Conservation (phyloP, 305 asterid genomes). For the Fraxinus greggii region DNA sequence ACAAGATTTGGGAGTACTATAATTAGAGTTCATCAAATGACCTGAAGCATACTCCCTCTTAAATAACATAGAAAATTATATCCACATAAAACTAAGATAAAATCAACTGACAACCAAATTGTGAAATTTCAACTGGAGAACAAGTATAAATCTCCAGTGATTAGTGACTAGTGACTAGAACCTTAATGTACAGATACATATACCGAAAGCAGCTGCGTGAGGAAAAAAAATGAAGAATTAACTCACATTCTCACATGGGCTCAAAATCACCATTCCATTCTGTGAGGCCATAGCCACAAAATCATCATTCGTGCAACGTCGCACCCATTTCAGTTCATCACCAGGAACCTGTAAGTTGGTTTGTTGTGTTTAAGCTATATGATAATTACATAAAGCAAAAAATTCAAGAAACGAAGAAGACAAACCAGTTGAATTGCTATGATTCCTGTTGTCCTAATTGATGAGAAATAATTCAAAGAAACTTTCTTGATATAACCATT, state of each 20-base stretch:
- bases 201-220: neutral
- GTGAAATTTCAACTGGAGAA: conserved; percentile 8
- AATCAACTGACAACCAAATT: conserved; percentile 10
- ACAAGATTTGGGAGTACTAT: conserved; percentile 1
- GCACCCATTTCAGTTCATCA: conserved; percentile 96
- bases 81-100: conserved; percentile 6
- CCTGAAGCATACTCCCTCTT: conserved; percentile 22
- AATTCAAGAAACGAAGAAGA: conserved; percentile 29
- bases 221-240: neutral
- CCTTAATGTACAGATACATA: neutral
- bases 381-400: neutral
- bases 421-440: conserved; percentile 95
- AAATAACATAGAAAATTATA: neutral
- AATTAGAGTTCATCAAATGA: conserved; percentile 9
- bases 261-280: conserved; percentile 81
- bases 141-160: conserved; percentile 10
- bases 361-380: conserved; percentile 19
- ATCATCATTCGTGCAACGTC: conserved; percentile 81
- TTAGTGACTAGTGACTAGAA: neutral
- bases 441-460: conserved; percentile 95
- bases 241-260: conserved; percentile 76
- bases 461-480: conserved; percentile 81
- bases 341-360: conserved; percentile 74
- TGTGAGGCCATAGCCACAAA: conserved; percentile 97
- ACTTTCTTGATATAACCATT: conserved; percentile 94